phyloP scores from a whole-genome alignment of 257 asterid genomes.

The Nicotiana obtusifolia region DNA sequence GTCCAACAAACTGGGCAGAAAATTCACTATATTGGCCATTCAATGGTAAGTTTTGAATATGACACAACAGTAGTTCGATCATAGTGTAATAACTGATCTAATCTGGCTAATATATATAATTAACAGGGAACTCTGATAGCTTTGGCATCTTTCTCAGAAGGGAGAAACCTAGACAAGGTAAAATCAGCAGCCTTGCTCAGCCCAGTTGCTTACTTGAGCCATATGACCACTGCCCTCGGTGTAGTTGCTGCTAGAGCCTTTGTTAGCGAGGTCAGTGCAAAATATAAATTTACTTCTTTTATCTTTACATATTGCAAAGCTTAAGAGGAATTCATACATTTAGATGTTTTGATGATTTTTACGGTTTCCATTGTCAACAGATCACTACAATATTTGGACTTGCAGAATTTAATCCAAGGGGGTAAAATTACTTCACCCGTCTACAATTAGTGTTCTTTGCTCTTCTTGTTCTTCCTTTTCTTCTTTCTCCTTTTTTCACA shows the following conservation, averaged over 20 bases:
- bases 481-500: background rate
- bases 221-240: slow-evolving; percentile 67
- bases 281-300: background rate
- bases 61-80: background rate
- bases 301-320: background rate
- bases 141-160: slow-evolving; percentile 67
- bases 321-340: background rate
- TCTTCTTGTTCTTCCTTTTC: background rate
- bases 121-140: slow-evolving; percentile 80
- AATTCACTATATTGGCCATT: slow-evolving; percentile 40
- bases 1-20: slow-evolving; percentile 28
- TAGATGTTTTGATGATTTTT: background rate
- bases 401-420: slow-evolving; percentile 75
- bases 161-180: slow-evolving; percentile 60
- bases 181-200: slow-evolving; percentile 69
- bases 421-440: slow-evolving; percentile 24
- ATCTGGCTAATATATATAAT: background rate
- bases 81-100: background rate
- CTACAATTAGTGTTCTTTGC: background rate
- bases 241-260: slow-evolving; percentile 52
- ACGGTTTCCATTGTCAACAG: slow-evolving; percentile 27
- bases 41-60: slow-evolving; percentile 25
- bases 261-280: slow-evolving; percentile 54
- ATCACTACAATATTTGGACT: slow-evolving; percentile 58
- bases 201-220: slow-evolving; percentile 87